phyloP scores from a whole-genome alignment of 495 filamentous ascomycete genomes.

The Xylaria flabelliformis region DNA sequence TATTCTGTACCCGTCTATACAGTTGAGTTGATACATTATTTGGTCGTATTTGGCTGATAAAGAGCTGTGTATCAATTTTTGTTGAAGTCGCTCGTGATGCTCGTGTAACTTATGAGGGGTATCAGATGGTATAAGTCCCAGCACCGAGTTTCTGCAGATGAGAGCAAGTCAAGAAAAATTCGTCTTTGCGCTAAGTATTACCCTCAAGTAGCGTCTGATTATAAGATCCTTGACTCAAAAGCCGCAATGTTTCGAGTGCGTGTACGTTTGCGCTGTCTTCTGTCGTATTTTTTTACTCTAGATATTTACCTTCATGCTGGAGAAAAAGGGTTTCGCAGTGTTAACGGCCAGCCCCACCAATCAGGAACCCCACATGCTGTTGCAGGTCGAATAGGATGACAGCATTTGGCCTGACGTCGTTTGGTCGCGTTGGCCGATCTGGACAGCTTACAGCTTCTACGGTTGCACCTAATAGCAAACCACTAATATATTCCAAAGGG shows the following conservation, averaged over 20 bases:
- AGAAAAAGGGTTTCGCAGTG: conserved; percentile 17
- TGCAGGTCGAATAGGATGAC: conserved; percentile 4
- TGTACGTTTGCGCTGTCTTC: background rate
- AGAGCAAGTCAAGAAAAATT: background rate
- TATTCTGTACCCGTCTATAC: conserved; percentile 52
- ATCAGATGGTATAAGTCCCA: background rate
- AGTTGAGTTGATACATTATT: conserved; percentile 55
- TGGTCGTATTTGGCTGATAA: background rate
- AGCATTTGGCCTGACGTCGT: conserved; percentile 33
- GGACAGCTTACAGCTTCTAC: conserved; percentile 44
- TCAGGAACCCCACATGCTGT: conserved; percentile 17
- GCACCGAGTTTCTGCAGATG: background rate
- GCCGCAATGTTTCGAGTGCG: background rate
- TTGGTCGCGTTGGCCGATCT: conserved; percentile 35
- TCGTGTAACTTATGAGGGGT: conserved; percentile 18
- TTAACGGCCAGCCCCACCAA: conserved; percentile 5
- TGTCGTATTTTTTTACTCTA: background rate
- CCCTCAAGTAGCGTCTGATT: background rate
- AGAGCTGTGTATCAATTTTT: background rate
- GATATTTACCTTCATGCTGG: background rate
- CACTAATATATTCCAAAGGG: background rate
- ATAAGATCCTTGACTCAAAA: background rate
- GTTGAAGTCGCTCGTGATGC: conserved; percentile 19
- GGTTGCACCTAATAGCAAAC: background rate
- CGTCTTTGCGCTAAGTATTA: background rate